phyloP scores from a whole-genome alignment of 78 protist genomes.

The Guillardia theta region DNA sequence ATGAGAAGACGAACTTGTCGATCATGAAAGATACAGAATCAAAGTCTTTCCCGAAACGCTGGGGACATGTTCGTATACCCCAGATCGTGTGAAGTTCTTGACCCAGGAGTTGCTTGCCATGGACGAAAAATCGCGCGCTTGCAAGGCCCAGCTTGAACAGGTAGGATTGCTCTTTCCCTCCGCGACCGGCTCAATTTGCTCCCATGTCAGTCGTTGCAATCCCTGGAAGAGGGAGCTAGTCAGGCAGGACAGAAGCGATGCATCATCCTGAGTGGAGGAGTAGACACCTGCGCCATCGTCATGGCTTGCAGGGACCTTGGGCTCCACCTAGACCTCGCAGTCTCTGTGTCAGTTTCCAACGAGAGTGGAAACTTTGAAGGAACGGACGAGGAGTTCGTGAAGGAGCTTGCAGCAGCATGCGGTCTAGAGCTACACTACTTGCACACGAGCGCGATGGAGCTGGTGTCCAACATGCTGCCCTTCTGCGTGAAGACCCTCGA shows the following conservation, averaged over 20 bases:
- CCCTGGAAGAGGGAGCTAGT: no score
- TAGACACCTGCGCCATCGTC: background rate
- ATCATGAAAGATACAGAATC: background rate
- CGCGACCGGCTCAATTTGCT: no score
- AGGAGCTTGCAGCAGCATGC: background rate
- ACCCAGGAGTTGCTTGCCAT: no score
- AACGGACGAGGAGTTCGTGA: background rate
- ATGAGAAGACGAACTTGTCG: background rate
- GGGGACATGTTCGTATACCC: no score
- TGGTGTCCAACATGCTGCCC: background rate
- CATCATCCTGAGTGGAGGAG: background rate
- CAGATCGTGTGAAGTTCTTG: no score
- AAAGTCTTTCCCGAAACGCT: background rate
- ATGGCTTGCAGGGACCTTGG: background rate
- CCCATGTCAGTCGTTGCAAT: no score
- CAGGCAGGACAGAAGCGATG: no score
- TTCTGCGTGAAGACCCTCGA: background rate
- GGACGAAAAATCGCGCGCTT: background rate
- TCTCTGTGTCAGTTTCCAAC: background rate
- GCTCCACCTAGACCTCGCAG: background rate
- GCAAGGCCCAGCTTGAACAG: no score
- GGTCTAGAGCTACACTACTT: background rate
- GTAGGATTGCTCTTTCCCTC: background rate
- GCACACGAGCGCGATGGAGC: background rate
- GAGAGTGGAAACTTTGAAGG: background rate